These are phyloP conservation scores for Ailanthus altissimus DNA, from an alignment of 345 rosid species.

Conservation along the genomic window DNA sequence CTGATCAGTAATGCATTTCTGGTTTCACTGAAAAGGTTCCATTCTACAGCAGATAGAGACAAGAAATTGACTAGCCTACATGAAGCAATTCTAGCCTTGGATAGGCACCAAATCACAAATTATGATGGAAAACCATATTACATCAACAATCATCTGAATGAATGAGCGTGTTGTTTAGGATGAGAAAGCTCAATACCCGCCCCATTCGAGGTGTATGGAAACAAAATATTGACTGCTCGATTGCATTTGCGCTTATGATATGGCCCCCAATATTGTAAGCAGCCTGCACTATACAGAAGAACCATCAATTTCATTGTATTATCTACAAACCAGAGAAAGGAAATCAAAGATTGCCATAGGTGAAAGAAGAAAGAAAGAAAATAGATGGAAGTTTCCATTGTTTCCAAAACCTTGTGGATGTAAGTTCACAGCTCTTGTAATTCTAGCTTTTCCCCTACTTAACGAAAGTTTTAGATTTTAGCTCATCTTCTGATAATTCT, in stretches of 20 bases:
- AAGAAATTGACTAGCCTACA: neutral
- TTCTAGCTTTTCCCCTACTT: neutral
- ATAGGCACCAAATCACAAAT: neutral
- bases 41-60: neutral
- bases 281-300: slow-evolving; percentile 71
- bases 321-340: neutral
- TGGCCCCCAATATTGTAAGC: slow-evolving; percentile 87
- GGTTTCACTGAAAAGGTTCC: neutral
- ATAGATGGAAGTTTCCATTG: no score
- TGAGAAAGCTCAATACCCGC: slow-evolving; percentile 48
- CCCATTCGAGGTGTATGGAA: slow-evolving; percentile 70
- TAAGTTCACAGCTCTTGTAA: neutral
- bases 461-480: neutral
- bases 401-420: neutral
- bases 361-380: neutral
- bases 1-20: neutral
- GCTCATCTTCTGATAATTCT: neutral
- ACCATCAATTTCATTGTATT: slow-evolving; percentile 29
- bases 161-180: neutral
- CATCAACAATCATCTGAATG: neutral
- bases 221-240: slow-evolving; percentile 81
- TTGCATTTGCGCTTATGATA: slow-evolving; percentile 74
- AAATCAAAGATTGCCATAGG: neutral
- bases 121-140: neutral
- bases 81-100: neutral